phyloP scores from a whole-genome alignment of 768 basidiomycete genomes.

The Suillus lakei region DNA sequence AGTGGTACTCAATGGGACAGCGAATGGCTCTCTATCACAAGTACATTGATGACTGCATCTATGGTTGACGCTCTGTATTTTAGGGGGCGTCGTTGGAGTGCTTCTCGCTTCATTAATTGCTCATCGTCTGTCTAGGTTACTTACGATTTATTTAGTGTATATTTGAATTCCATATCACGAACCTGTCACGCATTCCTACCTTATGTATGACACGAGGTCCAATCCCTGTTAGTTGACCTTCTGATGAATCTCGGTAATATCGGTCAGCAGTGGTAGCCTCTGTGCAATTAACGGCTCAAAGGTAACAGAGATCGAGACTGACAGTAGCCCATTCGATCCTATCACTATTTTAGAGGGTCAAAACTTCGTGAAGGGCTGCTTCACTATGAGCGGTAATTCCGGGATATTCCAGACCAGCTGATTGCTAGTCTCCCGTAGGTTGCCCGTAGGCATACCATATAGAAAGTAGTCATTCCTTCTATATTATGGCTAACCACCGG shows the following conservation, averaged over 20 bases:
- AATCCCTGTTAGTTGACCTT: neutral
- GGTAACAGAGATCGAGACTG: too few relatives aligned
- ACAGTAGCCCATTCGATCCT: too few relatives aligned
- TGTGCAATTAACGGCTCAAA: too few relatives aligned
- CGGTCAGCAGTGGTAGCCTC: too few relatives aligned
- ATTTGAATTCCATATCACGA: neutral
- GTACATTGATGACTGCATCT: conserved; percentile 59
- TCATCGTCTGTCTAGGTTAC: neutral
- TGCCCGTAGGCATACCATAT: too few relatives aligned
- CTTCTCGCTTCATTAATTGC: conserved; percentile 60
- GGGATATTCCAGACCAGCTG: too few relatives aligned
- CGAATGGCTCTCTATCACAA: conserved; percentile 34
- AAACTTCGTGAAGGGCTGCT: too few relatives aligned
- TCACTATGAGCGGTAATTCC: too few relatives aligned
- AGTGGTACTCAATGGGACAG: conserved; percentile 42
- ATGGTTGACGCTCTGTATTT: conserved; percentile 63
- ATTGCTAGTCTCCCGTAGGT: too few relatives aligned
- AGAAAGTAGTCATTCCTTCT: too few relatives aligned
- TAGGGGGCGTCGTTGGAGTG: conserved; percentile 68
- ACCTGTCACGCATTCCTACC: neutral
- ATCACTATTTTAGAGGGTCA: too few relatives aligned
- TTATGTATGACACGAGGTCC: neutral
- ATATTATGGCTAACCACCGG: too few relatives aligned
- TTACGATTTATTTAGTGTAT: neutral
- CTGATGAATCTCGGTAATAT: neutral